Base-by-base conservation (phyloP, 371 early-diverging fungal genomes). In the Haplosporangium sp. region DNA sequence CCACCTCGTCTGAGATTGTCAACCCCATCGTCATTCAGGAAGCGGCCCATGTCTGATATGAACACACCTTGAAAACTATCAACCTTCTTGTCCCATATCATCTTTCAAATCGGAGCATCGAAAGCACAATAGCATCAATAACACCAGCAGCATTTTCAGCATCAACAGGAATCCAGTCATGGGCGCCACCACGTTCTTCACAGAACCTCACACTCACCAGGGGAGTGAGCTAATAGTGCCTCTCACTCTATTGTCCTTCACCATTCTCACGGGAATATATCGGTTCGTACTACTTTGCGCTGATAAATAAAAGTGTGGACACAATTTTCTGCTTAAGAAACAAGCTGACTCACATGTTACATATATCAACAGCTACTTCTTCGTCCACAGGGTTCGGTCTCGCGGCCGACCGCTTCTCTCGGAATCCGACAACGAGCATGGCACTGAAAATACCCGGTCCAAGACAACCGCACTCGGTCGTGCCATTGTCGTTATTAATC, bases 321-420 rank as follows among this genome's bases (percentile, higher is more conserved):
- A 2, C 41, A n/a, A 0, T 8, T 0, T 38, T 23, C 21, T 36
- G 6, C 6, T 21, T 38, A 18, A 29, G 29, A 29, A 29, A 29
- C 29, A 29, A 29, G 29, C 29, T 29, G 29, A 40, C 40, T 16
- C 37, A 18, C 41, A 16, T 53, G 37, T 40, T 53, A 0, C 18
- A 12, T n/a, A 42, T 4, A 7, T 8, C 5, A 29, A 38, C 43
- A 70, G 77, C 1, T 77, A 71, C 57, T 62, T 79, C 37, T 79
- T 73, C 50, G 62, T 79, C 20, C 62, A 73, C 21, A 60, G 80
- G 16, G 59, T 59, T 1, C 57, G 73, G 13, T 64, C 80, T 5
- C 58, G 69, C 23, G 73, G 73, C 58, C 68, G 43, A 11, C 80
- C 80, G 6, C 52, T 79, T 0, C 56, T 73, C 53, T 61, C 76